Percentiles rank a stretch among this genome's conserved stretches.
phyloP scores from a whole-genome alignment of 1,284 basidiomycete species.

The Sporisorium graminicola region DNA sequence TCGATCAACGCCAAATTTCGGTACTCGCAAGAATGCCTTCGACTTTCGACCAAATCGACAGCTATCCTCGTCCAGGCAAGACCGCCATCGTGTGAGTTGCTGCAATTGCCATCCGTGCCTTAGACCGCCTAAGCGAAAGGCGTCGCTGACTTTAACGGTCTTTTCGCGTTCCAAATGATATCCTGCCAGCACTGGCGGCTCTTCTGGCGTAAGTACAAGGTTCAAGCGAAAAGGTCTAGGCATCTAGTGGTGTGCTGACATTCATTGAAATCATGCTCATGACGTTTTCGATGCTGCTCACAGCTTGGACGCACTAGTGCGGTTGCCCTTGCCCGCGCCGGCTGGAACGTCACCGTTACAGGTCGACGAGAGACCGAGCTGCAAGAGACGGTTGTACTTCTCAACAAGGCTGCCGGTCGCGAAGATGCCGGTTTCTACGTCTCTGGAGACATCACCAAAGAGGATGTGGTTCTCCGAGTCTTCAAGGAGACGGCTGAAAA shows the following conservation, averaged over 20 bases:
- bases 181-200: slow-evolving; percentile 38
- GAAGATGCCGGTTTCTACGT: slow-evolving; percentile 23
- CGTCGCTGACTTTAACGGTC: not conserved
- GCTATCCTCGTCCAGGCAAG: slow-evolving; percentile 51
- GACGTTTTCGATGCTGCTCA: not conserved
- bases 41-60: slow-evolving; percentile 31
- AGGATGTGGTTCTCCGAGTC: slow-evolving; percentile 42
- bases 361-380: slow-evolving; percentile 50
- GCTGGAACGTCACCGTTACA: slow-evolving; percentile 59
- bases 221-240: too few relatives aligned
- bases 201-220: slow-evolving; percentile 42
- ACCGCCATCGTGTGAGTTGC: slow-evolving; percentile 57
- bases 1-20: not conserved
- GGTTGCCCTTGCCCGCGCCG: slow-evolving; percentile 48
- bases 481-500: slow-evolving; percentile 42
- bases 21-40: slow-evolving; percentile 20
- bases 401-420: slow-evolving; percentile 35
- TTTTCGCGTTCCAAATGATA: not conserved
- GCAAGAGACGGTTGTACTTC: slow-evolving; percentile 23
- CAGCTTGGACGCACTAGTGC: slow-evolving; percentile 54
- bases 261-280: not conserved
- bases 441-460: slow-evolving; percentile 53
- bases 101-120: not conserved
- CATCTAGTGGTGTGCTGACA: slow-evolving; percentile 7
- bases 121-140: not conserved